Conservation (phyloP, 768 basidiomycete genomes). For the Termitomyces sp. region DNA sequence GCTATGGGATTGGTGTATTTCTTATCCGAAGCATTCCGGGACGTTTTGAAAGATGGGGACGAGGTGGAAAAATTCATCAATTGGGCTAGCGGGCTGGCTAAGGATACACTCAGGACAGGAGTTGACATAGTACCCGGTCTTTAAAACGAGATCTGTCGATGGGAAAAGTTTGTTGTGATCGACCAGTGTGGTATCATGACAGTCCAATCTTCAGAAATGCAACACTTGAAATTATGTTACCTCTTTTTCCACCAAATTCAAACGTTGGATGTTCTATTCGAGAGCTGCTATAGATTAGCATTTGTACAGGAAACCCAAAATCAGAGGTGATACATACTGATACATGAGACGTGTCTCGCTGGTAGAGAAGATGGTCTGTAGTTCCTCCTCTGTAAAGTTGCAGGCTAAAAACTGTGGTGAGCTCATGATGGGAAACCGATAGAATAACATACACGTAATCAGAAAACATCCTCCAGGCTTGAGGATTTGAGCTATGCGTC, state of each 20-base stretch:
- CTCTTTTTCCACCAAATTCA: slow-evolving; percentile 73
- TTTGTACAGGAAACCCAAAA: background rate
- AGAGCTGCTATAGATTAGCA: slow-evolving; percentile 38
- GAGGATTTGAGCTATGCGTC: slow-evolving; percentile 47
- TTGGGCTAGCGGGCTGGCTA: slow-evolving; percentile 66
- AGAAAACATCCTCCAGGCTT: slow-evolving; percentile 67
- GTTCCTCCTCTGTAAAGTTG: slow-evolving; percentile 79
- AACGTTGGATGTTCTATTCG: slow-evolving; percentile 67
- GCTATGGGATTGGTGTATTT: slow-evolving; percentile 77
- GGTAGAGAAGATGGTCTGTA: slow-evolving; percentile 47
- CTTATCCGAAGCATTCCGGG: slow-evolving; percentile 38
- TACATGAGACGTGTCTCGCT: slow-evolving; percentile 47
- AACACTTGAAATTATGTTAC: slow-evolving; percentile 63
- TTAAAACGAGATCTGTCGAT: slow-evolving; percentile 10
- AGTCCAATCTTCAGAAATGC: slow-evolving; percentile 49
- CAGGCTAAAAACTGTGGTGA: slow-evolving; percentile 43
- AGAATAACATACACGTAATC: slow-evolving; percentile 64
- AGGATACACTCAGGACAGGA: slow-evolving; percentile 61
- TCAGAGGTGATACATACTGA: slow-evolving; percentile 49
- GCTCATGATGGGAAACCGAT: background rate
- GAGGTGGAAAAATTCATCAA: slow-evolving; percentile 38
- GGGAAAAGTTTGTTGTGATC: background rate
- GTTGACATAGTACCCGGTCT: slow-evolving; percentile 45
- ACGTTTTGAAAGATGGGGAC: slow-evolving; percentile 24
- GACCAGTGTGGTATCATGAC: background rate